A percentile compares a stretch with the other conserved stretches of the same genome.
These are phyloP conservation scores for Abortiporus biennis DNA, from an alignment of 1,284 basidiomycete species.

Conservation along the genomic window DNA sequence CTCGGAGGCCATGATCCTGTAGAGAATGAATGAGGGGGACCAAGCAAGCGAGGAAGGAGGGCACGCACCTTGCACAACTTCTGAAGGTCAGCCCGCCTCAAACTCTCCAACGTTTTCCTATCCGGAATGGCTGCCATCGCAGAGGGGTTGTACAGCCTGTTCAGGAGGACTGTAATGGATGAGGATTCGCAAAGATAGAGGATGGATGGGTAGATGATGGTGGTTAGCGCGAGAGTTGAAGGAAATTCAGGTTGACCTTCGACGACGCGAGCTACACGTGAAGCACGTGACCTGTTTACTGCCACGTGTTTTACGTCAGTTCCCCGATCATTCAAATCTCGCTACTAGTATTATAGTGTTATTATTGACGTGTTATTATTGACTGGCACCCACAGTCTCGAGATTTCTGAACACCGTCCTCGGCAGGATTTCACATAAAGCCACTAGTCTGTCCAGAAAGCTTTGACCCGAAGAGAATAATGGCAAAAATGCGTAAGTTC, in stretches of 20 bases:
- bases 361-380: background rate
- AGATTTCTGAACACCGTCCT: background rate
- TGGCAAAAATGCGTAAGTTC: too few species aligned
- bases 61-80: constrained; percentile 63
- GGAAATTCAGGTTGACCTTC: constrained; percentile 12
- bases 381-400: background rate
- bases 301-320: too few species aligned
- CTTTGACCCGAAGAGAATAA: too few species aligned
- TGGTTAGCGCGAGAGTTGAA: constrained; percentile 10
- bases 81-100: constrained; percentile 70
- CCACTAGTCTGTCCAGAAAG: too few species aligned
- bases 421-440: background rate
- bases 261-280: constrained; percentile 12
- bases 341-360: too few species aligned
- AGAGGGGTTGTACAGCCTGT: constrained; percentile 5
- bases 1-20: constrained; percentile 71
- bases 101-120: constrained; percentile 48
- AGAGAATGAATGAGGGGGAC: constrained; percentile 12
- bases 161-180: constrained; percentile 4
- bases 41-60: constrained; percentile 6
- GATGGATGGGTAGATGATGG: constrained; percentile 9
- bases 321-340: too few species aligned
- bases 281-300: too few species aligned
- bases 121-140: constrained; percentile 46
- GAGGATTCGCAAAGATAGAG: background rate